Percentiles rank a stretch among this genome's conserved stretches.
Conservation (phyloP, 1,284 basidiomycete species). For the Fistulina hepatica region DNA sequence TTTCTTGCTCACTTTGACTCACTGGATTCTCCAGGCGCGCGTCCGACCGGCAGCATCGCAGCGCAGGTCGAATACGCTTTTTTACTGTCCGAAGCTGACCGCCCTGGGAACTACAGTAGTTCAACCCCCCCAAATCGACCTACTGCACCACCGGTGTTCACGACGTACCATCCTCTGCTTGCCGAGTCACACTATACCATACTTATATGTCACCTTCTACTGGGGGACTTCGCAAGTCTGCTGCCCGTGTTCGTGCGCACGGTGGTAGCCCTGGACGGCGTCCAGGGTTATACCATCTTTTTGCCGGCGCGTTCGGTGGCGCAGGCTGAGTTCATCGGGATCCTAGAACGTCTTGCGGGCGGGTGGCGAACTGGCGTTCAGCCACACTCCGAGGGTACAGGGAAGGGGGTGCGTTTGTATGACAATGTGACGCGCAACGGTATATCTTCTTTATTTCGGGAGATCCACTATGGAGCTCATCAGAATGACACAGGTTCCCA, state of each 20-base stretch:
- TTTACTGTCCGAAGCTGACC: conserved; percentile 50
- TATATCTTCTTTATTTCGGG: conserved; percentile 16
- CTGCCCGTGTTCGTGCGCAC: conserved; percentile 52
- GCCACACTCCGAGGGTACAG: conserved; percentile 31
- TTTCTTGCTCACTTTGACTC: conserved; percentile 74
- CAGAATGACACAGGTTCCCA: conserved; percentile 16
- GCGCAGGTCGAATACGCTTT: conserved; percentile 51
- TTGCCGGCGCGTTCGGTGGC: conserved; percentile 74
- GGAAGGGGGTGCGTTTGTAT: conserved; percentile 19
- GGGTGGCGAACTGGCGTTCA: conserved; percentile 58
- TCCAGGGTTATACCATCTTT: conserved; percentile 79
- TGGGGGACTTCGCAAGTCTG: conserved; percentile 56
- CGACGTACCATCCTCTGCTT: conserved; percentile 76
- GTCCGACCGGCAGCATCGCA: background rate
- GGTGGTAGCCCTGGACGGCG: conserved; percentile 57
- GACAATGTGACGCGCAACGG: conserved; percentile 15
- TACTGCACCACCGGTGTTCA: conserved; percentile 38
- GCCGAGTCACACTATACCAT: conserved; percentile 75
- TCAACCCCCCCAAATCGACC: too few species aligned
- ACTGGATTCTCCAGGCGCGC: conserved; percentile 19
- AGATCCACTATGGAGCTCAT: conserved; percentile 15
- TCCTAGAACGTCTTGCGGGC: conserved; percentile 61
- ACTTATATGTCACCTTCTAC: conserved; percentile 58
- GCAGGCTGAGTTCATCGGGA: conserved; percentile 74
- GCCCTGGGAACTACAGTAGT: conserved; percentile 53